Evolutionary conservation across 140 eudicot genomes (phyloP), one percentile per base, ranked within the genome.

Genomic region (Senecio squalidus): DNA sequence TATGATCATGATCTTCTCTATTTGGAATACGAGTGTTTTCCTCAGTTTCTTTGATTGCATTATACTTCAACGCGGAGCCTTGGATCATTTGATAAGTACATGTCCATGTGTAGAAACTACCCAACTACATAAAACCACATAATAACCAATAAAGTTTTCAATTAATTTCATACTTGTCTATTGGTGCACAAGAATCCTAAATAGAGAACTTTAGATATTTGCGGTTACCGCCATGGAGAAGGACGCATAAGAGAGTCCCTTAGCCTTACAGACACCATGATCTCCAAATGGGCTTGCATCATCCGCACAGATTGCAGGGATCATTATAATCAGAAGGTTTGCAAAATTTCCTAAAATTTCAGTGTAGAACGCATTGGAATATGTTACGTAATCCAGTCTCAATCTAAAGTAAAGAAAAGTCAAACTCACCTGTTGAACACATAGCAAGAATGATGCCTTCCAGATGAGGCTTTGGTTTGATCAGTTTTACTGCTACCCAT

Each of bases 201-300:
- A n/a, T n/a, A n/a, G n/a, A n/a, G n/a, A n/a, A n/a, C n/a, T n/a
- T n/a, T n/a, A n/a, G n/a, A n/a, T n/a, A n/a, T n/a, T n/a, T n/a
- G n/a, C n/a, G 54, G 82, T 69, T 83, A 91, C 96, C 31, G 98
- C 96, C 98, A 92, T 92, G 53, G 98, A 92, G 79, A 93, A 88
- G 21, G 99, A 88, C 16, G 84, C 76, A 64, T 93, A 93, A 0
- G 96, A 93, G 71, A 93, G 87, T 30, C 89, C 99, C 38, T 63
- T 55, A 11, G 83, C 50, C 24, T 80, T 22, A 68, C 99, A 93
- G 45, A 54, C 64, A 5, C 15, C 46, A 52, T 74, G 88, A 77
- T 82, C 89, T 27, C 96, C 96, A 61, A 93, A 93, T 2, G 96
- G 99, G 60, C 80, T 93, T 26, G 96, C 96, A n/a, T 75, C 76